Evolutionary conservation across 768 basidiomycete species (phyloP).

Genomic region (Calocybe indica): DNA sequence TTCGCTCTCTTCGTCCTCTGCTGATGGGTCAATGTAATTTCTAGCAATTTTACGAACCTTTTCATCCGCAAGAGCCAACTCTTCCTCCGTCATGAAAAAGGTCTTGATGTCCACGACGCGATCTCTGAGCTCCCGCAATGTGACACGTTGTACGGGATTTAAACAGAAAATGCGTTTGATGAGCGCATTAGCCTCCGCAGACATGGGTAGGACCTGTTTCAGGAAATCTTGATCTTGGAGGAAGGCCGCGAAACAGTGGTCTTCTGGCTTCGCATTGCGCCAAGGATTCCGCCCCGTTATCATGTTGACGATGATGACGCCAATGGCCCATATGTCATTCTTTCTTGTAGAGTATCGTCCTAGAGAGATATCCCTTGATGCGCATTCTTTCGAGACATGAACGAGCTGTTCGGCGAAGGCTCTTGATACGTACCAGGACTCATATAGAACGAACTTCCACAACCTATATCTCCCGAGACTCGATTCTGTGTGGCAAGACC

Average conservation of each 20-base stretch:
- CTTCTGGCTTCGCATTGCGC: conserved; percentile 59
- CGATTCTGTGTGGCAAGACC: conserved; percentile 53
- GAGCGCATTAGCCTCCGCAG: conserved; percentile 54
- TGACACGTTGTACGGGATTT: conserved; percentile 55
- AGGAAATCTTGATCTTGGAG: conserved; percentile 60
- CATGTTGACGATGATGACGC: conserved; percentile 80
- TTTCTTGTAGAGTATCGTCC: conserved; percentile 50
- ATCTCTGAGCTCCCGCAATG: conserved; percentile 53
- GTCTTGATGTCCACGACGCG: conserved; percentile 50
- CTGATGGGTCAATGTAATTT: conserved; percentile 6
- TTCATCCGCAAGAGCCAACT: conserved; percentile 27
- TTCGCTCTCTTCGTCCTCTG: conserved; percentile 1
- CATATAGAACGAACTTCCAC: conserved; percentile 63
- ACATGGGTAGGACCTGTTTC: conserved; percentile 67
- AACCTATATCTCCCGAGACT: conserved; percentile 43
- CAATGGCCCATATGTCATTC: conserved; percentile 72
- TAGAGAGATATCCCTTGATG: conserved; percentile 36
- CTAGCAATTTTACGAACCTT: conserved; percentile 14
- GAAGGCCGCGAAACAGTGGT: conserved; percentile 64
- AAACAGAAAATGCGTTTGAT: conserved; percentile 70
- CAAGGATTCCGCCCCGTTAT: conserved; percentile 76
- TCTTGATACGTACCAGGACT: conserved; percentile 49
- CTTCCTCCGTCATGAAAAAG: conserved; percentile 54
- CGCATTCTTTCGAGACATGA: conserved; percentile 41
- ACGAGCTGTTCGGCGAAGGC: conserved; percentile 1